Evolutionary conservation across 768 basidiomycete genomes (phyloP), one percentile per base, ranked within the genome.

Genomic region (Xerocomellus amylosporus): DNA sequence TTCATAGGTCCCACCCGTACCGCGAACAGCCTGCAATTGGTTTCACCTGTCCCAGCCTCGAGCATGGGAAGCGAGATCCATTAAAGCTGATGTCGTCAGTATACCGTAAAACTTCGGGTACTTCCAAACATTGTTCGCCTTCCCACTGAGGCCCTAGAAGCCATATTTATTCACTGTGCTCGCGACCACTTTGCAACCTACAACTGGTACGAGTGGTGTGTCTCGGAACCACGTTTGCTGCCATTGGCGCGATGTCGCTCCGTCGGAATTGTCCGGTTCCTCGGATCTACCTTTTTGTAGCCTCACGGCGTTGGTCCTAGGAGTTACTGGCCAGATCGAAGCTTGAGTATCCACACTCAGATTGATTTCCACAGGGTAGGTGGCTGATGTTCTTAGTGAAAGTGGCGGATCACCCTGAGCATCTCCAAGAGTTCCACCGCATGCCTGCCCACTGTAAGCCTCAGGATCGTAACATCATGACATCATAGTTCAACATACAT

Each of bases 291-390:
- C 65, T 69, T 19, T 56, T 70, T 13, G 68, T 74, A 30, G 54
- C 52, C 1, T 67, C 63, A 14, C 67, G 67, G 3, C 58, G 53
- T 36, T 74, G 74, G 74, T 68, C 67, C 12, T 61, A 72, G 39
- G 74, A 74, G 60, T 75, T 77, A 73, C 46, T 78, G 24, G 62
- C 57, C 24, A 69, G 77, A 15, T 80, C 78, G 0, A 76, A 30
- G 30, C 10, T 10, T 30, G 30, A 30, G 10, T 30, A 30, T 30
- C 30, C 30, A 10, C 9, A 30, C 30, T 2, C 30, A 10, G 30
- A 30, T 30, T 3, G 30, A 30, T 30, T 30, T 10, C 9, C 10
- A 30, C 30, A 30, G 30, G 19, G 19, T 19, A 10, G 14, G n/a
- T 22, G 45, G 19, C 14, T 20, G 5, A 9, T 13, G 9, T 20